A percentile compares a stretch with the other conserved stretches of the same genome.
Conservation (phyloP, 805 yeast genomes). For the Hemisphaericaspora nanyangensis region DNA sequence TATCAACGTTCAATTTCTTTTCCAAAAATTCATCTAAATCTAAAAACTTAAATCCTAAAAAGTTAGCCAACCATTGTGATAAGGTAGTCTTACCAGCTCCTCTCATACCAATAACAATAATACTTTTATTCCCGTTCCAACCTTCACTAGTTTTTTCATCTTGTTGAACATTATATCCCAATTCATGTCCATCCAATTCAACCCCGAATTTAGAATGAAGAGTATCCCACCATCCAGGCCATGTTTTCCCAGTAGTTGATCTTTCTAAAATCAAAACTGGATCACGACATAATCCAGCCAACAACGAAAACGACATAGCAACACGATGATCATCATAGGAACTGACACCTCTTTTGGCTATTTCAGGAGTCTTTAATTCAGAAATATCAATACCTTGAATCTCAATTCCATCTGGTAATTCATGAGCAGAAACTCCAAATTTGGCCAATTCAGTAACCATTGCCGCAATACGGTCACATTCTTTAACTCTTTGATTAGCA, state of each 20-base stretch:
- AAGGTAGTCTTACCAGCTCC: slow-evolving; percentile 95
- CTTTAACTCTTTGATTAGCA: slow-evolving; percentile 97
- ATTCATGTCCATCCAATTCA: slow-evolving; percentile 68
- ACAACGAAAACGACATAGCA: slow-evolving; percentile 92
- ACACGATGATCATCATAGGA: slow-evolving; percentile 96
- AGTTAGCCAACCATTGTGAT: slow-evolving; percentile 71
- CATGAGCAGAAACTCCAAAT: slow-evolving; percentile 83
- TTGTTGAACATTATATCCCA: slow-evolving; percentile 17
- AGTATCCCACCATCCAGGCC: slow-evolving; percentile 99
- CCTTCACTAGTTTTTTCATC: not conserved
- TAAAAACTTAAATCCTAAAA: slow-evolving; percentile 61
- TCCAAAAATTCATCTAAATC: slow-evolving; percentile 81
- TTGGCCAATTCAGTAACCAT: slow-evolving; percentile 86
- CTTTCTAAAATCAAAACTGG: slow-evolving; percentile 80
- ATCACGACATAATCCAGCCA: slow-evolving; percentile 66
- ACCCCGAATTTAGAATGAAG: slow-evolving; percentile 67
- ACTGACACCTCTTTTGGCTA: slow-evolving; percentile 53
- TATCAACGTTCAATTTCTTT: slow-evolving; percentile 38
- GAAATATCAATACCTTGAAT: slow-evolving; percentile 63
- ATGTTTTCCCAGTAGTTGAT: slow-evolving; percentile 92
- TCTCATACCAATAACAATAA: slow-evolving; percentile 92
- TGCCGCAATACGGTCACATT: slow-evolving; percentile 93
- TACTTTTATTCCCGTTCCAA: slow-evolving; percentile 48
- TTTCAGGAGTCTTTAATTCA: slow-evolving; percentile 51
- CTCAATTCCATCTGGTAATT: slow-evolving; percentile 88